phyloP scores from a whole-genome alignment of 2,329 filamentous ascomycete genomes.

The Rhinocladiella mackenziei region DNA sequence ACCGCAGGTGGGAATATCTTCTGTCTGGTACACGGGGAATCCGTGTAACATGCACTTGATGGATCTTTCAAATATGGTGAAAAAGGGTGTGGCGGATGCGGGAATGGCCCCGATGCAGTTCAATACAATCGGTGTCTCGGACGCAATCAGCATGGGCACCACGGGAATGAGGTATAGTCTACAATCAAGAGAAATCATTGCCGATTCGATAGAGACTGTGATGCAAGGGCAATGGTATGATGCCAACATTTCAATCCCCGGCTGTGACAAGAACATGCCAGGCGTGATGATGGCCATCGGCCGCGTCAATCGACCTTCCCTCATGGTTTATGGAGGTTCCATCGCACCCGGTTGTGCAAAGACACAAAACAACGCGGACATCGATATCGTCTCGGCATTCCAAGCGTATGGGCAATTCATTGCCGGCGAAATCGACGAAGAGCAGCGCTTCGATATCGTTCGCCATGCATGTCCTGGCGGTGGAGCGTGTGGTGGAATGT shows the following conservation, averaged over 20 bases:
- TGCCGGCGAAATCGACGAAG: conserved; percentile 82
- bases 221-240: conserved; percentile 99
- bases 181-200: conserved; percentile 93
- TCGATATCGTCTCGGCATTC: conserved; percentile 97
- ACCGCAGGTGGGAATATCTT: conserved; percentile 95
- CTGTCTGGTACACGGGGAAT: conserved; percentile 96
- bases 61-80: conserved; percentile 76
- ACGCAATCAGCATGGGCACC: conserved; percentile 97
- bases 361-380: conserved; percentile 66
- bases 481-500: conserved; percentile 84
- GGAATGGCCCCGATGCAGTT: conserved; percentile 92
- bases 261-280: conserved; percentile 99
- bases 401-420: conserved; percentile 96
- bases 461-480: conserved; percentile 81
- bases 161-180: conserved; percentile 93
- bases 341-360: conserved; percentile 86
- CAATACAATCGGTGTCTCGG: conserved; percentile 97
- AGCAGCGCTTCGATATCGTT: conserved; percentile 91
- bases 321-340: conserved; percentile 97
- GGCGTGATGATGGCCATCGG: conserved; percentile 91
- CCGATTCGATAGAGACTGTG: conserved; percentile 96
- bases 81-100: conserved; percentile 66
- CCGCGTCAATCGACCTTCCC: conserved; percentile 82
- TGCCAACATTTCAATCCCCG: conserved; percentile 91
- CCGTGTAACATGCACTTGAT: conserved; percentile 99